phyloP scores from a whole-genome alignment of 768 basidiomycete species.

The Naganishia vaughanmartiniae region DNA sequence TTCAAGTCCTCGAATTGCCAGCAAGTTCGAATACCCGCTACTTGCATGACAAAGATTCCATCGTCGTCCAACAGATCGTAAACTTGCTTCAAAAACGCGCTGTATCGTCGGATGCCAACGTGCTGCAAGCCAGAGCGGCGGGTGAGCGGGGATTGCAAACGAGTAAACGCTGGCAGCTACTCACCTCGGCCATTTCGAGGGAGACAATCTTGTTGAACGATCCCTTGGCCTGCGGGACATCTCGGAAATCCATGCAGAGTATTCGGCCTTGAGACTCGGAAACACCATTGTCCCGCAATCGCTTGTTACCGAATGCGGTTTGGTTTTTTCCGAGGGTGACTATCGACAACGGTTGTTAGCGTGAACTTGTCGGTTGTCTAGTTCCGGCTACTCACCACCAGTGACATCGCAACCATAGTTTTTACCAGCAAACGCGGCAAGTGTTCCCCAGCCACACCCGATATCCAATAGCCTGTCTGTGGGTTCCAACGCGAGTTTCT shows the following conservation, averaged over 20 bases:
- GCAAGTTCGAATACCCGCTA: conserved; percentile 89
- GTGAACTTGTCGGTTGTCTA: neutral
- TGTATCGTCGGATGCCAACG: conserved; percentile 91
- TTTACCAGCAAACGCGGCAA: conserved; percentile 90
- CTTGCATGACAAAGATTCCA: conserved; percentile 90
- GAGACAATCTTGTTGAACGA: conserved; percentile 91
- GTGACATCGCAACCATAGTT: conserved; percentile 96
- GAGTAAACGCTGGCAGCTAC: conserved; percentile 30
- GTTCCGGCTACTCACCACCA: conserved; percentile 55
- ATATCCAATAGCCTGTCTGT: conserved; percentile 62
- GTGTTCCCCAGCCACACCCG: conserved; percentile 87
- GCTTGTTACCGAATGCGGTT: conserved; percentile 83
- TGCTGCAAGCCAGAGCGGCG: conserved; percentile 58
- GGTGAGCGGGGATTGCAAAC: neutral
- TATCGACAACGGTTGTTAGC: conserved; percentile 16
- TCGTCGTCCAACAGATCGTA: conserved; percentile 92
- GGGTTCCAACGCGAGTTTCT: conserved; percentile 85
- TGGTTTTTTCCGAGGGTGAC: conserved; percentile 90
- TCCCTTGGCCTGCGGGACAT: conserved; percentile 70
- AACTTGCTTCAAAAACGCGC: conserved; percentile 80
- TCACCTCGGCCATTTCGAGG: conserved; percentile 95
- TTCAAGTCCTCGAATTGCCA: conserved; percentile 99
- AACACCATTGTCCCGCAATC: conserved; percentile 77
- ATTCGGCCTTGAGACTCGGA: conserved; percentile 74
- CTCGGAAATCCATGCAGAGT: conserved; percentile 87